Conservation (phyloP, 768 basidiomycete genomes). For the Termitomyces sp. region DNA sequence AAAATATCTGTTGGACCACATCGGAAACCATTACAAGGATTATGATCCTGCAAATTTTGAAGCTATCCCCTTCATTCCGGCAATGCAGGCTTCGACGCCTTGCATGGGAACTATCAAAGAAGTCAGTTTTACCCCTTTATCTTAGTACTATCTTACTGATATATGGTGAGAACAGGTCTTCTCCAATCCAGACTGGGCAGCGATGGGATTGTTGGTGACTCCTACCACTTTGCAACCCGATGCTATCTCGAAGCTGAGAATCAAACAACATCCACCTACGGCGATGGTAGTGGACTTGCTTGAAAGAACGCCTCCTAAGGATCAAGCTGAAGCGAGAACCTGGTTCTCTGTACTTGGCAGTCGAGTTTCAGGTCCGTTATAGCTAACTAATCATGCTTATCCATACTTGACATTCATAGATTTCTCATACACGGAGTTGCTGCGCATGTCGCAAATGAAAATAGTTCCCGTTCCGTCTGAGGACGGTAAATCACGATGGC, state of each 20-base stretch:
- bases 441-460: conserved; percentile 45
- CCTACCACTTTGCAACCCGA: conserved; percentile 47
- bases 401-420: conserved; percentile 29
- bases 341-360: conserved; percentile 70
- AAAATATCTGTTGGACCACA: conserved; percentile 79
- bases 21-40: conserved; percentile 49
- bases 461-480: conserved; percentile 60
- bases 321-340: conserved; percentile 45
- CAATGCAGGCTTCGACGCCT: conserved; percentile 44
- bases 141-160: background rate
- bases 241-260: conserved; percentile 56
- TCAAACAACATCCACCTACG: conserved; percentile 66
- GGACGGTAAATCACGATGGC: conserved; percentile 34
- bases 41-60: conserved; percentile 53
- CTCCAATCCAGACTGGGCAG: conserved; percentile 57
- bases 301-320: conserved; percentile 51
- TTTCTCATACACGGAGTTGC: conserved; percentile 52
- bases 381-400: background rate
- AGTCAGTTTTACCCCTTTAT: conserved; percentile 31
- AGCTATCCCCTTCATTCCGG: conserved; percentile 74
- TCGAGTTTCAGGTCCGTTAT: conserved; percentile 49
- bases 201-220: conserved; percentile 73
- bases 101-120: conserved; percentile 61
- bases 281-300: conserved; percentile 54
- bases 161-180: conserved; percentile 49